phyloP scores from a whole-genome alignment of 2,329 filamentous ascomycete genomes.

The Aspergillus sp. region DNA sequence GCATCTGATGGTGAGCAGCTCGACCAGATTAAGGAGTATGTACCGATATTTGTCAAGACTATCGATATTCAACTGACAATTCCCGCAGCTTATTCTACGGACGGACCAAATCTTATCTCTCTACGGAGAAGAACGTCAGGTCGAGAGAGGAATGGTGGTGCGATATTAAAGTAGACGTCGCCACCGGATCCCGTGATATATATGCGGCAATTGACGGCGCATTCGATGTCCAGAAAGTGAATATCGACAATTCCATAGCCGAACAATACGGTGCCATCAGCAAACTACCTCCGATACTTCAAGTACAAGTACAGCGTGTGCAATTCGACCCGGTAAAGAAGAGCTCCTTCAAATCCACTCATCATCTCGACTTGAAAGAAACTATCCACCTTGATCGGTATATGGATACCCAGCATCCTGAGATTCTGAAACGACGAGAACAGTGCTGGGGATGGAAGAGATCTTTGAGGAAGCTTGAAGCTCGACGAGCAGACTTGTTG shows the following conservation, averaged over 20 bases:
- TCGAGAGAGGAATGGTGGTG: conserved; percentile 54
- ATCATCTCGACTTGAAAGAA: conserved; percentile 72
- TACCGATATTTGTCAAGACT: neutral
- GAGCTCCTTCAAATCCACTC: conserved; percentile 63
- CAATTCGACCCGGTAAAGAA: conserved; percentile 59
- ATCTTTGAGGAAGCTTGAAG: conserved; percentile 52
- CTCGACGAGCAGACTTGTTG: conserved; percentile 37
- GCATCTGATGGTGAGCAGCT: conserved; percentile 68
- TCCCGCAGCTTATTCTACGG: conserved; percentile 44
- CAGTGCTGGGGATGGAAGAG: conserved; percentile 69
- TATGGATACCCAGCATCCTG: conserved; percentile 57
- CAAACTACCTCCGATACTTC: conserved; percentile 73
- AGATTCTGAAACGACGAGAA: conserved; percentile 58
- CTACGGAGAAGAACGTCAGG: conserved; percentile 40
- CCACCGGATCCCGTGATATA: conserved; percentile 56
- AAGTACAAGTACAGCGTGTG: conserved; percentile 81
- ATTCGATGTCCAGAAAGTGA: conserved; percentile 72
- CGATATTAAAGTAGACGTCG: conserved; percentile 57
- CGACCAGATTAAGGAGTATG: conserved; percentile 66
- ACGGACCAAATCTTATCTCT: conserved; percentile 38
- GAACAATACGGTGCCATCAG: conserved; percentile 65
- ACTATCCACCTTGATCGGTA: conserved; percentile 84
- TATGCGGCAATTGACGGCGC: conserved; percentile 79
- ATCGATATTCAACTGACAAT: conserved; percentile 7
- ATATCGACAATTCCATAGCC: conserved; percentile 54